Conservation (phyloP, 2,329 filamentous ascomycete genomes). For the Ophiosphaerella korrae region DNA sequence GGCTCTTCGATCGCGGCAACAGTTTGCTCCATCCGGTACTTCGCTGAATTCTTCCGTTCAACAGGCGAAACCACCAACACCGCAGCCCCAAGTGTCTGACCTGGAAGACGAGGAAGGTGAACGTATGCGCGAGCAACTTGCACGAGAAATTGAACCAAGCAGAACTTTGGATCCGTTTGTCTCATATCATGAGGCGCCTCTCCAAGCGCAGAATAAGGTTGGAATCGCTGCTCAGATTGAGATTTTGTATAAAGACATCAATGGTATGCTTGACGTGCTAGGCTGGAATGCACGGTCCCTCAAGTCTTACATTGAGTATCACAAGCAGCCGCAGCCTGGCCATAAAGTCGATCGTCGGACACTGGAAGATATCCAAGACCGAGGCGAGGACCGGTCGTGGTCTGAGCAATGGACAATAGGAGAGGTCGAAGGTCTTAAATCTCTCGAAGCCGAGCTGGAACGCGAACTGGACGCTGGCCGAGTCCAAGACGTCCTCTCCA, state of each 20-base stretch:
- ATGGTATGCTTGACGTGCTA: slow-evolving; percentile 92
- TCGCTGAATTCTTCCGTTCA: slow-evolving; percentile 39
- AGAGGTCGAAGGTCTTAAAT: slow-evolving; percentile 72
- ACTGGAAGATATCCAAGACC: slow-evolving; percentile 55
- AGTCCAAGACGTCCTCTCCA: slow-evolving; percentile 70
- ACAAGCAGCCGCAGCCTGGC: slow-evolving; percentile 54
- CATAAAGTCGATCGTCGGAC: slow-evolving; percentile 67
- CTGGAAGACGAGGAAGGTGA: slow-evolving; percentile 67
- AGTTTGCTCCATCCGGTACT: slow-evolving; percentile 39
- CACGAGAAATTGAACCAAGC: slow-evolving; percentile 65
- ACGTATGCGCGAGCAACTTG: slow-evolving; percentile 66
- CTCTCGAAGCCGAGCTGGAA: slow-evolving; percentile 67
- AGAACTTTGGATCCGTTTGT: slow-evolving; percentile 70
- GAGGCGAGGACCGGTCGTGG: slow-evolving; percentile 42
- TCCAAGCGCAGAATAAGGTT: slow-evolving; percentile 43
- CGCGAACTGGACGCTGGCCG: slow-evolving; percentile 69
- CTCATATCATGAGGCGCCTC: slow-evolving; percentile 56
- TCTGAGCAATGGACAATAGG: slow-evolving; percentile 76
- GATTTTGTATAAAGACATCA: slow-evolving; percentile 74
- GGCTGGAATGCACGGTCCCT: slow-evolving; percentile 80
- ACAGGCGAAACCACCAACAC: slow-evolving; percentile 43
- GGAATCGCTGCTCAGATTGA: slow-evolving; percentile 56
- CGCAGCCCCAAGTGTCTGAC: slow-evolving; percentile 45
- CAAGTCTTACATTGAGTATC: slow-evolving; percentile 66
- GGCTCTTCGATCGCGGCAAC: slow-evolving; percentile 33